Conservation (phyloP, 2,329 filamentous ascomycete species). For the Stachybotrys chlorohalonatus region DNA sequence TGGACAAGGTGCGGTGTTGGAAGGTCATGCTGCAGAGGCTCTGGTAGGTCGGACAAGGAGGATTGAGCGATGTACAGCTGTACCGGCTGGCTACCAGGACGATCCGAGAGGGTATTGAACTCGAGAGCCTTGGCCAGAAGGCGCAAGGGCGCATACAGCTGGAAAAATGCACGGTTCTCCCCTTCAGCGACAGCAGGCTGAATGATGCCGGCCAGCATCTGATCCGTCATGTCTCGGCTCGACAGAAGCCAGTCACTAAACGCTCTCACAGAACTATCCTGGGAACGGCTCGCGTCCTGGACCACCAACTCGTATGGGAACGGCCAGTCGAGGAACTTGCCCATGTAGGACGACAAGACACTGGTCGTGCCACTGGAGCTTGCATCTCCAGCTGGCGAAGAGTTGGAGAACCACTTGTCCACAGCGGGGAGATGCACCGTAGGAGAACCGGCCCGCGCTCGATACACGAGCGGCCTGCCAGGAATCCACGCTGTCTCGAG, state of each 20-base stretch:
- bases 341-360: slow-evolving; percentile 17
- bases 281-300: slow-evolving; percentile 4
- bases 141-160: slow-evolving; percentile 51
- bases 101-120: slow-evolving; percentile 29
- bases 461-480: slow-evolving; percentile 38
- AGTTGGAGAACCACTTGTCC: slow-evolving; percentile 46
- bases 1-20: slow-evolving; percentile 57
- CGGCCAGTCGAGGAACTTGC: slow-evolving; percentile 16
- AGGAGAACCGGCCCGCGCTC: slow-evolving; percentile 32
- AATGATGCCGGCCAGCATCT: slow-evolving; percentile 20
- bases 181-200: slow-evolving; percentile 13
- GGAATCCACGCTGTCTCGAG: slow-evolving; percentile 41
- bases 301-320: slow-evolving; percentile 31
- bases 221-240: slow-evolving; percentile 17
- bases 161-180: slow-evolving; percentile 34
- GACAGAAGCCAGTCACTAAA: slow-evolving; percentile 19
- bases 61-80: slow-evolving; percentile 84
- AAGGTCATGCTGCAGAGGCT: slow-evolving; percentile 52
- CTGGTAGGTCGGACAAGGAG: slow-evolving; percentile 59
- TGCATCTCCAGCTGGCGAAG: not conserved
- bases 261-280: slow-evolving; percentile 7
- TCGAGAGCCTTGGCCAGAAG: slow-evolving; percentile 52
- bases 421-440: slow-evolving; percentile 37
- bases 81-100: slow-evolving; percentile 12
- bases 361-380: not conserved